Percentiles rank a stretch among this genome's conserved stretches.
phyloP scores from a whole-genome alignment of 2,329 filamentous ascomycete genomes.

The Xylariomycetidae sp. region DNA sequence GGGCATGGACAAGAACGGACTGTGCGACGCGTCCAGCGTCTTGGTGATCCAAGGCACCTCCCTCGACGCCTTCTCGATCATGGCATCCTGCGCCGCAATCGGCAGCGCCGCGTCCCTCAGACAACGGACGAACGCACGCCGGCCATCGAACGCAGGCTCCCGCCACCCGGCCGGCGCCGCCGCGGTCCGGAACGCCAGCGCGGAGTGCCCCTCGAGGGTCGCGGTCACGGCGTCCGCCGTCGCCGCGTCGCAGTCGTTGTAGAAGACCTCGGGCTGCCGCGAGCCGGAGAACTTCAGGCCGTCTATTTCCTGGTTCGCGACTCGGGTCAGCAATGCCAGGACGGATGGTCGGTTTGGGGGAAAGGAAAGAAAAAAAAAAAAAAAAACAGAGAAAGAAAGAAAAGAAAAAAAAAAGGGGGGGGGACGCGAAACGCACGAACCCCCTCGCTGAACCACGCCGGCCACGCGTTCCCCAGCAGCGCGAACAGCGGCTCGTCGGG shows the following conservation, averaged over 20 bases:
- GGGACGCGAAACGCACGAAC: not conserved
- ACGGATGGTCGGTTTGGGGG: no score
- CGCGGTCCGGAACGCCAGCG: not conserved
- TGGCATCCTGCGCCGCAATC: not conserved
- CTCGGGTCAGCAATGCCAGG: no score
- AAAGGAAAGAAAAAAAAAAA: slow-evolving; percentile 2
- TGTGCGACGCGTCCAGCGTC: not conserved
- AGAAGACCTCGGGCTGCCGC: no score
- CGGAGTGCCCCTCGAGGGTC: not conserved
- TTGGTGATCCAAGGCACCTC: not conserved
- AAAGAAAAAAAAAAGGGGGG: slow-evolving; percentile 1
- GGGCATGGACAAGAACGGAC: not conserved
- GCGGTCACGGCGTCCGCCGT: not conserved
- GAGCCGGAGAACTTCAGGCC: no score
- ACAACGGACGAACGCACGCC: not conserved
- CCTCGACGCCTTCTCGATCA: not conserved
- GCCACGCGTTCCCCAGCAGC: no score
- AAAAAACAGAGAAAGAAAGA: no score
- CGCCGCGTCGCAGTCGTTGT: not conserved
- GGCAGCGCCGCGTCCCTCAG: not conserved
- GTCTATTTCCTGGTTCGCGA: no score
- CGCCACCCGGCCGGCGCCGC: not conserved
- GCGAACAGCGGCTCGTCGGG: not conserved
- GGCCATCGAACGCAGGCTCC: not conserved
- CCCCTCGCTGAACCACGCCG: no score